These are phyloP conservation scores for Candida xiaguanensis DNA, from an alignment of 805 yeast genomes.

Conservation along the genomic window DNA sequence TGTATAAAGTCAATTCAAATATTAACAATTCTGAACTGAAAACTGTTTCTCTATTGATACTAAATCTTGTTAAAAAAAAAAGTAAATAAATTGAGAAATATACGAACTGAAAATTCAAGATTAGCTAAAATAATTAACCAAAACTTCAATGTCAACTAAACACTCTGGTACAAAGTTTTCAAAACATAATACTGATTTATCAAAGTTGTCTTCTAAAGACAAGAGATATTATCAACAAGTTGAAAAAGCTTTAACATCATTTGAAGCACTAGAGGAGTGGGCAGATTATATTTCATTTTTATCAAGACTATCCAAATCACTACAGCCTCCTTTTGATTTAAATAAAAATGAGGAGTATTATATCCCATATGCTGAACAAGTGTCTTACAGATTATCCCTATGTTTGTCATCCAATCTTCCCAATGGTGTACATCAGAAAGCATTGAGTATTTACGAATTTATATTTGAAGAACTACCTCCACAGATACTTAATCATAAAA, in stretches of 20 bases:
- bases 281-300: constrained; percentile 94
- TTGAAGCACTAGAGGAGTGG: constrained; percentile 91
- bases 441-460: constrained; percentile 70
- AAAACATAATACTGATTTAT: background rate
- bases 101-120: background rate
- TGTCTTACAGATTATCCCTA: constrained; percentile 69
- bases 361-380: constrained; percentile 63
- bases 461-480: constrained; percentile 64
- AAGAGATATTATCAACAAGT: constrained; percentile 65
- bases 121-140: background rate
- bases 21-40: too few species aligned
- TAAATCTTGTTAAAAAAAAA: background rate
- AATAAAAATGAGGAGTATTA: constrained; percentile 33
- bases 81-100: background rate
- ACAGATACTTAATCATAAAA: constrained; percentile 49
- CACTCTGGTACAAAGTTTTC: background rate
- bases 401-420: constrained; percentile 83
- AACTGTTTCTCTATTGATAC: too few species aligned
- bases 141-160: background rate
- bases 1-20: background rate
- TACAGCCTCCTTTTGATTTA: constrained; percentile 33
- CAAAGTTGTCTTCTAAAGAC: constrained; percentile 31
- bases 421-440: constrained; percentile 91
- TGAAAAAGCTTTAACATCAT: constrained; percentile 67
- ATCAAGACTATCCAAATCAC: constrained; percentile 70